Conservation (phyloP, 2,329 filamentous ascomycete genomes). For the Aureobasidium leucospermi region DNA sequence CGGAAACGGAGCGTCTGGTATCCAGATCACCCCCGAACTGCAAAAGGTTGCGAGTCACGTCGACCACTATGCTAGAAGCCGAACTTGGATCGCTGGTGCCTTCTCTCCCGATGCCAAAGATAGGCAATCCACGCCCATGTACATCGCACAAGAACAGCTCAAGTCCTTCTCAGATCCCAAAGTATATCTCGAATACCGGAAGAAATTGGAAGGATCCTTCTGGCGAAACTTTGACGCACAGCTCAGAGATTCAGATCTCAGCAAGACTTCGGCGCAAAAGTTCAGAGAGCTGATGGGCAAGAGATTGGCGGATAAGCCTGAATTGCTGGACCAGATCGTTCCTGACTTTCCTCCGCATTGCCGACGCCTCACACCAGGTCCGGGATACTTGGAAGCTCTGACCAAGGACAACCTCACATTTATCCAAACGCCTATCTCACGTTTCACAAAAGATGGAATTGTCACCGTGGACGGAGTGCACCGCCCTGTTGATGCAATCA, state of each 20-base stretch:
- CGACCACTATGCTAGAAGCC: slow-evolving; percentile 58
- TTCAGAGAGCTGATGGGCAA: slow-evolving; percentile 40
- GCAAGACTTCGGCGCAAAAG: slow-evolving; percentile 15
- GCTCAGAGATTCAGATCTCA: slow-evolving; percentile 30
- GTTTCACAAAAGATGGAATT: slow-evolving; percentile 54
- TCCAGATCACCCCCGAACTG: slow-evolving; percentile 40
- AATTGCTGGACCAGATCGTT: slow-evolving; percentile 25
- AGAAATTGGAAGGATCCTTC: slow-evolving; percentile 46
- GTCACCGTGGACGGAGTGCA: slow-evolving; percentile 51
- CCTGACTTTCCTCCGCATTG: slow-evolving; percentile 36
- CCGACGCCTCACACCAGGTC: slow-evolving; percentile 39
- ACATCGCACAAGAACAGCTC: slow-evolving; percentile 46
- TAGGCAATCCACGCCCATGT: slow-evolving; percentile 50
- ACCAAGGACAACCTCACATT: slow-evolving; percentile 35
- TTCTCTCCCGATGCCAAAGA: slow-evolving; percentile 40
- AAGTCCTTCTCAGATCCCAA: slow-evolving; percentile 54
- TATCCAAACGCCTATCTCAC: slow-evolving; percentile 50
- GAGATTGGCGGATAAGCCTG: slow-evolving; percentile 45
- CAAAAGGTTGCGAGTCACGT: slow-evolving; percentile 42
- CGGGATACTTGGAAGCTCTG: slow-evolving; percentile 33
- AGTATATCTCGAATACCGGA: slow-evolving; percentile 46
- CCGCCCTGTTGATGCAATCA: slow-evolving; percentile 55
- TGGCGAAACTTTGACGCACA: slow-evolving; percentile 41
- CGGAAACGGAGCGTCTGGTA: slow-evolving; percentile 37
- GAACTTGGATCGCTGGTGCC: slow-evolving; percentile 60